Evolutionary conservation across 441 rosid genomes (phyloP), one percentile per base, ranked within the genome.

Genomic region (Theobroma grandiflorum): DNA sequence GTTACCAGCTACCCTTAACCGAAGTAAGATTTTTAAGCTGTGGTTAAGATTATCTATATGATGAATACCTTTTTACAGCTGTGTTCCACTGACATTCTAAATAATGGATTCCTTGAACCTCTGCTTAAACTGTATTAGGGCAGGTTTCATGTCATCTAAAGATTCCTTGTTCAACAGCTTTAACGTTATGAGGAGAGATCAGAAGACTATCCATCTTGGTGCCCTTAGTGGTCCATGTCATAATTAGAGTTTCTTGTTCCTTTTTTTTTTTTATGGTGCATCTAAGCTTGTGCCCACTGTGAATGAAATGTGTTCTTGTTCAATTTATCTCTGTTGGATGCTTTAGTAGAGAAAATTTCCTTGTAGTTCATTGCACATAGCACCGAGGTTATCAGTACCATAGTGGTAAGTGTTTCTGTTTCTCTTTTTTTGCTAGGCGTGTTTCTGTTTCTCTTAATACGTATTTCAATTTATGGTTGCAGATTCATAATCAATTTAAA

Each of bases 171-270:
- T n/a, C 57, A 15, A 15, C n/a, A 15, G 7, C 18, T 52, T 52
- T 52, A 15, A 52, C 57, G 4, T 52, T 52, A 4, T 15, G 6
- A 16, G n/a, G 7, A 40, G 4, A 6, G 57, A 52, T 52, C 2
- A 6, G 57, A 52, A 2, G 18, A 16, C 18, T 47, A 26, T 47
- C 4, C 52, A 43, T 43, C 57, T 57, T 20, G 33, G 33, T 57
- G 33, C 62, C 62, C 8, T 57, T 57, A 57, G 33, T 57, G 62
- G 62, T 45, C 22, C 33, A 40, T 73, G 35, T n/a, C 50, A 55
- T 55, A 57, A 38, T 62, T 12, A 37, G 42, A 40, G 20, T 76
- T 49, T 50, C 69, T 61, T 63, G 1, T 18, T 75, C 53, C 78
- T 0, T 75, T 55, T 8, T n/a, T 38, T 18, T 11, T 42, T 8